Conservation (phyloP, 139 green algal genomes). For the Chlamydomonas applanata region DNA sequence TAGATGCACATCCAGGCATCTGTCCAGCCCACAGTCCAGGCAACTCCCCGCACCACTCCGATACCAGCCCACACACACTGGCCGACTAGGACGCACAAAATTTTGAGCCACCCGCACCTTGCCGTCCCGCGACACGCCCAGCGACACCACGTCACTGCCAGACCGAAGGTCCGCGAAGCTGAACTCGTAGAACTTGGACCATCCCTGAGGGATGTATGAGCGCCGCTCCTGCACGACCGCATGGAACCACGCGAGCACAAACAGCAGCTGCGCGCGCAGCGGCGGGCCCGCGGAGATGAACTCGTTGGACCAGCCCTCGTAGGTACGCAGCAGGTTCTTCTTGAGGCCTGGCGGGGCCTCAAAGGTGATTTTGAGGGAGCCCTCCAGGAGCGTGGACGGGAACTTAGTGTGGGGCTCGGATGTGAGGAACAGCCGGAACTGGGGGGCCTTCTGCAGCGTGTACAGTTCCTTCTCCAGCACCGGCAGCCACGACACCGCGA, state of each 20-base stretch:
- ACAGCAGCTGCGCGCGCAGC: conserved; percentile 74
- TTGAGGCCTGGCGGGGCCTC: conserved; percentile 81
- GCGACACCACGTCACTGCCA: conserved; percentile 61
- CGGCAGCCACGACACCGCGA: conserved; percentile 74
- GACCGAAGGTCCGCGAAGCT: conserved; percentile 69
- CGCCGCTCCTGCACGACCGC: conserved; percentile 76
- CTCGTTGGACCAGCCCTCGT: conserved; percentile 58
- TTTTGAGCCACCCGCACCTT: too few relatives aligned
- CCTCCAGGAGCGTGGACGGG: conserved; percentile 72
- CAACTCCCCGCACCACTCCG: neutral
- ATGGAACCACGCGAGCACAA: conserved; percentile 85
- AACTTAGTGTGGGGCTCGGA: conserved; percentile 66
- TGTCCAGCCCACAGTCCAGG: too few relatives aligned
- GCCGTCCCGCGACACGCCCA: neutral
- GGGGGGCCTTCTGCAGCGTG: conserved; percentile 36
- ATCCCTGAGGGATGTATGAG: conserved; percentile 72
- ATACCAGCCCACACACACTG: neutral
- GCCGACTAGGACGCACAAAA: too few relatives aligned
- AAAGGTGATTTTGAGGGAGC: conserved; percentile 73
- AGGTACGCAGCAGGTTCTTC: conserved; percentile 79
- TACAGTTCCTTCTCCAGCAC: conserved; percentile 74
- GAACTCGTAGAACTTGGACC: conserved; percentile 87
- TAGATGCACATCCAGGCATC: too few relatives aligned
- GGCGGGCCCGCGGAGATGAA: conserved; percentile 34
- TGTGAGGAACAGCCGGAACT: conserved; percentile 79